Base-by-base conservation (phyloP, 108 stramenopile species). In the Skeletonema menzelii region DNA sequence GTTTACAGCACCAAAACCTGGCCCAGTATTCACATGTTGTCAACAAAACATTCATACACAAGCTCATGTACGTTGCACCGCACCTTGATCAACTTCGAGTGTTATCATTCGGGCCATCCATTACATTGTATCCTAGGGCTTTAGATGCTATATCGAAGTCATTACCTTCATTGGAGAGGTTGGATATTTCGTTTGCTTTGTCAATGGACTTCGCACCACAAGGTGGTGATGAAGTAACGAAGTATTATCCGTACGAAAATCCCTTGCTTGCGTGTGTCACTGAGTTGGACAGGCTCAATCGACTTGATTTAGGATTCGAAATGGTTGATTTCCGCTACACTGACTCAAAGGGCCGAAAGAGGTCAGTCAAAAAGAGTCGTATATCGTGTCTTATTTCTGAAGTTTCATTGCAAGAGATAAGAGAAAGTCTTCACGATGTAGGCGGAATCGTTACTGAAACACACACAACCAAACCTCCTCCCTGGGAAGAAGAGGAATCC, bases 121-220 rank as follows among this genome's bases (percentile, higher is more conserved):
- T 63, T n/a, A 63, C 24, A n/a, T 24, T 72, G 27, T 19, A 60
- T 5, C 70, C 61, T 2, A 22, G 37, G 19, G 46, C 61, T 14
- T 63, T 63, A 22, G 40, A 35, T 0, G 47, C 61, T 17, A 63
- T 72, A 63, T 26, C 61, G 49, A 26, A 26, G 4, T 35, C 34
- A 12, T 11, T 62, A 1, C 20, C 32, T 20, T 26, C 11, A 0
- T 44, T 72, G 11, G 61, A 72, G 34, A 30, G 70, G 14, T 27
- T 72, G 27, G 62, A 72, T 55, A 55, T 72, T 26, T 47, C 70
- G 5, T 42, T 53, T 72, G 60, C 49, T 15, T 63, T 63, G 30
- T 72, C 47, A 31, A 53, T 53, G 49, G 44, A 70, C 17, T 70
- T 60, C 12, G 69, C 59, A 0, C 32, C 49, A 53, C 8, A 22